Conservation (phyloP, 2,329 filamentous ascomycete species). For the Sporothrix schenckii region DNA sequence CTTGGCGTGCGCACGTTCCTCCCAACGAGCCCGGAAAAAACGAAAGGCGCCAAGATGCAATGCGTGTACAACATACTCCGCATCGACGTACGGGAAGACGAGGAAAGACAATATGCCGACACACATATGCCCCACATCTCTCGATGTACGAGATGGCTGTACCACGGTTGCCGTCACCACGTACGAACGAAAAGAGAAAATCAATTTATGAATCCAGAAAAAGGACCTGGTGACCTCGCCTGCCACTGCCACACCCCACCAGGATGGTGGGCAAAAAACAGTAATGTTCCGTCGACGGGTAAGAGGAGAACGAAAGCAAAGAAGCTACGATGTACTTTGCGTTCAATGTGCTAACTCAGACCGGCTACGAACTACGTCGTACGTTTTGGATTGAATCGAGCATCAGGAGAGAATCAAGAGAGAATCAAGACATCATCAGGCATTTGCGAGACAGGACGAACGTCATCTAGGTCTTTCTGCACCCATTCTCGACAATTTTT, state of each 20-base stretch:
- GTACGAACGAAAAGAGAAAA: neutral
- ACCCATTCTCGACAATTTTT: neutral
- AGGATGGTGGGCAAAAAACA: too few species aligned
- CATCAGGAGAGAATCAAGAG: slow-evolving; percentile 17
- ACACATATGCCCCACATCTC: neutral
- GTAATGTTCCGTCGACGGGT: too few species aligned
- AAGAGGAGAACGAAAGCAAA: too few species aligned
- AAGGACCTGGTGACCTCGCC: too few species aligned
- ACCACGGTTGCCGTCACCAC: neutral
- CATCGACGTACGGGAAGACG: neutral
- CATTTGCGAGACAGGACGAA: neutral
- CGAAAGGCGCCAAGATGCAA: neutral
- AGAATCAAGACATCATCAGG: neutral
- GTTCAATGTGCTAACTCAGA: too few species aligned
- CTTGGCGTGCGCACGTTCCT: slow-evolving; percentile 20
- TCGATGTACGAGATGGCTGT: neutral
- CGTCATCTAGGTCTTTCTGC: neutral
- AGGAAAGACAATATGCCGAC: slow-evolving; percentile 21
- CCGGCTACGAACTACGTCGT: too few species aligned
- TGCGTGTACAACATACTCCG: neutral
- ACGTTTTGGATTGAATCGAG: neutral
- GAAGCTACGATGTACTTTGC: too few species aligned
- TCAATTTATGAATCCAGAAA: neutral
- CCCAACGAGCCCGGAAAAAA: slow-evolving; percentile 13
- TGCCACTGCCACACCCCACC: too few species aligned